Base-by-base conservation (phyloP, 306 rosid species). In the Cucurbita moschata region DNA sequence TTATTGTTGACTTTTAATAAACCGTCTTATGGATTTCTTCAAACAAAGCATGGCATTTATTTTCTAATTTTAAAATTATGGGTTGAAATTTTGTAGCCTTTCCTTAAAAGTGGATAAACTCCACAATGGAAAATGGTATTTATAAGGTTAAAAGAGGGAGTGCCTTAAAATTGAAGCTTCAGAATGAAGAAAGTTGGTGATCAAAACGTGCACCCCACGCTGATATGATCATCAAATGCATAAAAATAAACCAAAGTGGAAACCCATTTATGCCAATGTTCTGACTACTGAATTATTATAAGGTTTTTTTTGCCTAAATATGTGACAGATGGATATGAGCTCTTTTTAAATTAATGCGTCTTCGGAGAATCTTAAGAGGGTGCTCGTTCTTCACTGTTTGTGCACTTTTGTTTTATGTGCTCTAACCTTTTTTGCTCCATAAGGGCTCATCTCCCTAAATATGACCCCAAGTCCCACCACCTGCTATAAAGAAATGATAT, bases 141-240 rank as follows among this genome's bases (percentile, higher is more conserved):
- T 42, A 40, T 38, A 16, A 39, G 10, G 69, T 63, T 38, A 63
- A 10, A 62, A 62, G 19, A 7, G 47, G 6, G 38, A 47, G 56
- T 67, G 38, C 1, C 57, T 68, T 68, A 1, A 14, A 68, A 26
- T 26, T 46, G 43, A 68, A 68, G 73, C 7, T 1, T 68, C 7
- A 42, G 19, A 37, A 37, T 15, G 68, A 37, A 62, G 69, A 62
- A 23, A 62, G 39, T 62, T 62, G 21, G 4, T 46, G 54, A 14
- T 15, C 43, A 69, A 47, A 13, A 69, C 73, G 58, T 69, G 58
- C 42, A 69, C 26, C 43, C 58, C 44, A 69, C 73, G 73, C 73
- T 23, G 43, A 23, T 47, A 47, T 67, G 54, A 62, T 61, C 72
- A 65, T 13, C 72, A 3, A 43, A 65, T 11, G 52, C 44, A 30